Conservation (phyloP, 495 filamentous ascomycete species). For the Platismatia glauca region DNA sequence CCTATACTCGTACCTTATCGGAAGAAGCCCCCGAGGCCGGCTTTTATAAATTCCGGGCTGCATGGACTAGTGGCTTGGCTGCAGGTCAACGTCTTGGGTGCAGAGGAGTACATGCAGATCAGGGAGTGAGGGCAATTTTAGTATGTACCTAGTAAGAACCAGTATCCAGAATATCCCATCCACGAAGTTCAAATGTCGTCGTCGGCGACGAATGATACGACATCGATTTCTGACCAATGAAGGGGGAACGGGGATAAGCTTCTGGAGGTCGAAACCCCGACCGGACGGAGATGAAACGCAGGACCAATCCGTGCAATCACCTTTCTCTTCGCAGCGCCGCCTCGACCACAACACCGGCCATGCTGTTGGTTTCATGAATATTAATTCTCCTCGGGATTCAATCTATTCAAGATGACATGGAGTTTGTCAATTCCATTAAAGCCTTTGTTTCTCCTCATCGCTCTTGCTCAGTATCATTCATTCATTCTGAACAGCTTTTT, state of each 20-base stretch:
- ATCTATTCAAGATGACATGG: background rate
- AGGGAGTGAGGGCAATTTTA: no score
- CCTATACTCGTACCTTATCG: no score
- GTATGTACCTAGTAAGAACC: no score
- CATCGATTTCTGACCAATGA: background rate
- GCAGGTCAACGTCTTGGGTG: no score
- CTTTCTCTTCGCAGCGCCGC: background rate
- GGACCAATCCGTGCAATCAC: background rate
- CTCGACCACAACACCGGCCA: background rate
- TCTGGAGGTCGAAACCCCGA: background rate
- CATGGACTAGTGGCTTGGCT: no score
- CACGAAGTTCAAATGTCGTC: background rate
- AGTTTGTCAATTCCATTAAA: background rate
- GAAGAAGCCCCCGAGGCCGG: no score
- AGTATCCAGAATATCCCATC: no score
- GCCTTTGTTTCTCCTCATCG: no score
- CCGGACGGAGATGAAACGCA: background rate
- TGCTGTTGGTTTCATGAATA: background rate
- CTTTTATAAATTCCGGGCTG: no score
- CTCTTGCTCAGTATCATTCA: background rate
- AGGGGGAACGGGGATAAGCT: background rate
- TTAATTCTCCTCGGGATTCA: background rate
- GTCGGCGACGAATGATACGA: background rate
- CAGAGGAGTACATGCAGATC: no score
- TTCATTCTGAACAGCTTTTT: background rate